These are phyloP conservation scores for Phylloporus arenicola DNA, from an alignment of 768 basidiomycete genomes.

Conservation along the genomic window DNA sequence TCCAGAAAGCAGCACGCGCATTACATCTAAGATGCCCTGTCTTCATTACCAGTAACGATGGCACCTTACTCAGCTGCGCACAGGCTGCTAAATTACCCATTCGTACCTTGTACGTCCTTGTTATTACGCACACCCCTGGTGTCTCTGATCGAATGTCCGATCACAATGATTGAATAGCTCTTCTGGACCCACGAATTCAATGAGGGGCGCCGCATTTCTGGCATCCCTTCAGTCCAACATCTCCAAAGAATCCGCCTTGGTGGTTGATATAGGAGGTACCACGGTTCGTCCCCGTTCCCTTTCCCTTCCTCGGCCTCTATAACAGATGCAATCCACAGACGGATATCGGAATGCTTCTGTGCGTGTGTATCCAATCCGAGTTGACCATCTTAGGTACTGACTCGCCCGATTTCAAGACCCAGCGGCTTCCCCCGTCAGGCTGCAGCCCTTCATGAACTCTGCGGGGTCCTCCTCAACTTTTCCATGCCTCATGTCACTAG, in stretches of 20 bases:
- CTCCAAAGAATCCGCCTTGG: conserved; percentile 39
- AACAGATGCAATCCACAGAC: conserved; percentile 29
- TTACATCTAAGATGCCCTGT: conserved; percentile 46
- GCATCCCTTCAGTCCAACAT: conserved; percentile 37
- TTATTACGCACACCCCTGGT: conserved; percentile 4
- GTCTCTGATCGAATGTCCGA: conserved; percentile 3
- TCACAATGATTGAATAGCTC: conserved; percentile 23
- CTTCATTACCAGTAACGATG: conserved; percentile 59
- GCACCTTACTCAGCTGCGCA: conserved; percentile 45
- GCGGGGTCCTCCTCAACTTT: conserved; percentile 57
- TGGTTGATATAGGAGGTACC: conserved; percentile 62
- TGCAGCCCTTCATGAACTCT: conserved; percentile 56
- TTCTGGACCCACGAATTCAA: conserved; percentile 62
- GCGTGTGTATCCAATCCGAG: conserved; percentile 9
- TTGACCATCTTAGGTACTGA: conserved; percentile 8
- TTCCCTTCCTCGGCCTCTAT: conserved; percentile 6
- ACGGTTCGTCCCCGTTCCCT: conserved; percentile 32
- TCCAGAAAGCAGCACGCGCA: conserved; percentile 44
- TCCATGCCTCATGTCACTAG: conserved; percentile 52
- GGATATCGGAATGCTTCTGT: conserved; percentile 56
- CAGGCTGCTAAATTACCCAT: conserved; percentile 55
- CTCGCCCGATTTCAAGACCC: conserved; percentile 26
- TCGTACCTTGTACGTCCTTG: conserved; percentile 45
- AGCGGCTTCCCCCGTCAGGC: conserved; percentile 60
- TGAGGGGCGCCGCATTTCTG: conserved; percentile 62